These are phyloP conservation scores for Austroboletus eburneus DNA, from an alignment of 768 basidiomycete genomes.

Conservation along the genomic window DNA sequence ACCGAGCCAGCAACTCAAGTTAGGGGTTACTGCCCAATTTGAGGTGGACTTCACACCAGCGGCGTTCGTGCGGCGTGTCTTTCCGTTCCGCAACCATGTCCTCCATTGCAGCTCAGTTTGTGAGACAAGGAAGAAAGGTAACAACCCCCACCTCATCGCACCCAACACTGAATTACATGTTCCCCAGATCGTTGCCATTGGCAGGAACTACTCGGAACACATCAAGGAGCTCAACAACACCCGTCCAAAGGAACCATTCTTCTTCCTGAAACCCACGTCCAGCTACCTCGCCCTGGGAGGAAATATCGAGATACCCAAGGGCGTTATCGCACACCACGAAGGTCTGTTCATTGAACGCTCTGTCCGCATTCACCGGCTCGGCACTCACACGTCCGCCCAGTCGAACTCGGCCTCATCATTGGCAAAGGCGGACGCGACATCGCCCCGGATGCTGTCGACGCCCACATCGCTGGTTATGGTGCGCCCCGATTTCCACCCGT, in stretches of 20 bases:
- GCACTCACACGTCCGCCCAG: slow-evolving; percentile 32
- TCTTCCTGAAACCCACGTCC: slow-evolving; percentile 96
- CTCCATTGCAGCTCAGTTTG: slow-evolving; percentile 37
- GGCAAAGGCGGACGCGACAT: slow-evolving; percentile 86
- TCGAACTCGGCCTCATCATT: slow-evolving; percentile 96
- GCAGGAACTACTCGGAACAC: slow-evolving; percentile 90
- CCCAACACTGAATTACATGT: not conserved
- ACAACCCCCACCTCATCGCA: not conserved
- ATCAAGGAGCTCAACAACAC: slow-evolving; percentile 89
- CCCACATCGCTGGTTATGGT: slow-evolving; percentile 93
- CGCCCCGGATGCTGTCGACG: slow-evolving; percentile 60
- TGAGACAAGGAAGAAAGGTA: slow-evolving; percentile 47
- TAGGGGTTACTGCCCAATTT: slow-evolving; percentile 4
- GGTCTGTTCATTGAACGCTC: slow-evolving; percentile 39
- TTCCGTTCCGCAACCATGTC: slow-evolving; percentile 24
- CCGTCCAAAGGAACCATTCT: slow-evolving; percentile 88
- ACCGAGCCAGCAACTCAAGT: no score
- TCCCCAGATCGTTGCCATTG: slow-evolving; percentile 86
- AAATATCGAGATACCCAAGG: slow-evolving; percentile 79
- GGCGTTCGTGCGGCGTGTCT: not conserved
- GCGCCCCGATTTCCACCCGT: slow-evolving; percentile 19
- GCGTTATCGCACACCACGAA: slow-evolving; percentile 87
- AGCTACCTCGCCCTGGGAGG: slow-evolving; percentile 80
- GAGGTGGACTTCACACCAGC: not conserved
- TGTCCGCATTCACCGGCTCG: no score